Conservation (phyloP, 768 basidiomycete genomes). For the Boletus edulis region DNA sequence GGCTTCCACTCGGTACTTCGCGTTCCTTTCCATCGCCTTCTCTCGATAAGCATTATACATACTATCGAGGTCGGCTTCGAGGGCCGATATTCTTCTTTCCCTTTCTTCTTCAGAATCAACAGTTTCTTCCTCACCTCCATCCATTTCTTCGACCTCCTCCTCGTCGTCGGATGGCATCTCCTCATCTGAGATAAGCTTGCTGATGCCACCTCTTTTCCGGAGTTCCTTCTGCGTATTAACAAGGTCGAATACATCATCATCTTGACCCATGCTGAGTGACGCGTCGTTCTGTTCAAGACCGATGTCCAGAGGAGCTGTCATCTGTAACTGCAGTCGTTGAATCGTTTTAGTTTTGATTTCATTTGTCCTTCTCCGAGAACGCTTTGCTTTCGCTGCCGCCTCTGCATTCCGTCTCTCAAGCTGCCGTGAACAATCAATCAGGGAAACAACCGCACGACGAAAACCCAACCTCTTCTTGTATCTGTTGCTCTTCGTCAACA, state of each 20-base stretch:
- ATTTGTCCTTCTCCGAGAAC: slow-evolving; percentile 81
- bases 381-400: slow-evolving; percentile 67
- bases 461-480: slow-evolving; percentile 74
- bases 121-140: slow-evolving; percentile 39
- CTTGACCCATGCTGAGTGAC: slow-evolving; percentile 69
- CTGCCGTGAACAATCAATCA: slow-evolving; percentile 39
- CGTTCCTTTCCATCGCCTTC: slow-evolving; percentile 76
- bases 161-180: slow-evolving; percentile 46
- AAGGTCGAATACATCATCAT: slow-evolving; percentile 89
- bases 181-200: slow-evolving; percentile 39
- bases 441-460: not conserved
- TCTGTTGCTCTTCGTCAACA: slow-evolving; percentile 84
- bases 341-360: slow-evolving; percentile 86
- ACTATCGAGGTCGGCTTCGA: slow-evolving; percentile 87
- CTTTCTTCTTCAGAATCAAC: slow-evolving; percentile 69
- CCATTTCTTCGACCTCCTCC: slow-evolving; percentile 32
- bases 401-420: slow-evolving; percentile 82
- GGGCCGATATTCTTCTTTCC: slow-evolving; percentile 52
- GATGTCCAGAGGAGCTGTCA: slow-evolving; percentile 97
- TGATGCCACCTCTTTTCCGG: slow-evolving; percentile 39
- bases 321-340: slow-evolving; percentile 93
- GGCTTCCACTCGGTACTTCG: slow-evolving; percentile 84
- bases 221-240: slow-evolving; percentile 52
- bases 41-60: slow-evolving; percentile 87
- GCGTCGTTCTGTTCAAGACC: slow-evolving; percentile 82